Percentiles rank a stretch among this genome's conserved stretches.
Evolutionary conservation across 106 monocot genomes (phyloP).

Genomic region (Dioscorea alata): DNA sequence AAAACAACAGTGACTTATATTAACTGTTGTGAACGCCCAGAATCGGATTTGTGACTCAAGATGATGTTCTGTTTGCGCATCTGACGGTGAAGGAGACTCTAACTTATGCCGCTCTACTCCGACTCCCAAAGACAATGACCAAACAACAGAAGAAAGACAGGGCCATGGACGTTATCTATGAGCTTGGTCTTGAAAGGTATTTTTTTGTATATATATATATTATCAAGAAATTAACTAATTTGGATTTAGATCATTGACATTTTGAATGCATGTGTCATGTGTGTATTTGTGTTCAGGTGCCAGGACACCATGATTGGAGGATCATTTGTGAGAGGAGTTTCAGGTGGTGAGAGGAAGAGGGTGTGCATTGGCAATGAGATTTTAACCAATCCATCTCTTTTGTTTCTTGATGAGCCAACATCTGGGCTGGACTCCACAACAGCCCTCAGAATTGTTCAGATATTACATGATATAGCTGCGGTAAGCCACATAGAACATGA

Average conservation of each 20-base stretch:
- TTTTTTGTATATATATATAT: neutral
- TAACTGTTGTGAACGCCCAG: constrained; percentile 18
- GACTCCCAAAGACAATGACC: constrained; percentile 63
- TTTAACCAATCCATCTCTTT: constrained; percentile 62
- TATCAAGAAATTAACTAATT: no score
- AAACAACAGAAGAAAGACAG: constrained; percentile 62
- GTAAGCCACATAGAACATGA: constrained; percentile 10
- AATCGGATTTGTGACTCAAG: constrained; percentile 84
- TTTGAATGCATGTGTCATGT: neutral
- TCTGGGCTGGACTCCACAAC: constrained; percentile 90
- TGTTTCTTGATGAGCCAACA: constrained; percentile 83
- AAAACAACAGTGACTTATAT: neutral
- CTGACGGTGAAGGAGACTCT: constrained; percentile 80
- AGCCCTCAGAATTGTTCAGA: constrained; percentile 56
- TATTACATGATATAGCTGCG: constrained; percentile 65
- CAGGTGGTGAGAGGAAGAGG: constrained; percentile 81
- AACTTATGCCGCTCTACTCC: constrained; percentile 79
- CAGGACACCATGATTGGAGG: constrained; percentile 86
- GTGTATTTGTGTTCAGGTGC: constrained; percentile 33
- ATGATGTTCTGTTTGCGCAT: constrained; percentile 74
- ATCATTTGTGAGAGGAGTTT: constrained; percentile 68
- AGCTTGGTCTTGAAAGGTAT: constrained; percentile 87
- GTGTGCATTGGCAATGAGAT: constrained; percentile 89
- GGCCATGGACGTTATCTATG: constrained; percentile 63
- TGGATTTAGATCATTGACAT: neutral